Conservation (phyloP, 1,284 basidiomycete genomes). For the Paramarasmius palmivorus region DNA sequence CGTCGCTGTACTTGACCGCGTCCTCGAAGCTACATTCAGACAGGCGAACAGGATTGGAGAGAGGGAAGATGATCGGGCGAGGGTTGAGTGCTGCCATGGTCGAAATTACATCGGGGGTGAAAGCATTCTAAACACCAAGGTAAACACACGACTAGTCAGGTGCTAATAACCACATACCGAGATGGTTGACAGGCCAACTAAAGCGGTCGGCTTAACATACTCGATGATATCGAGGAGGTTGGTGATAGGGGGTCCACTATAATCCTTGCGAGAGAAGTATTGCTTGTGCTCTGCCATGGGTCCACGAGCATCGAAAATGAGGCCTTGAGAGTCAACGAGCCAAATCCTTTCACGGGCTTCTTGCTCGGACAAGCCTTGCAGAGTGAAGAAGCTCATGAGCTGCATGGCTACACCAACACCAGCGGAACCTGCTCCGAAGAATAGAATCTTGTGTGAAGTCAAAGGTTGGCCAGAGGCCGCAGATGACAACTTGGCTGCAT, state of each 20-base stretch:
- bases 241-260: slow-evolving; percentile 73
- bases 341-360: slow-evolving; percentile 82
- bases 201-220: slow-evolving; percentile 87
- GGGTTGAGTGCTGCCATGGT: slow-evolving; percentile 86
- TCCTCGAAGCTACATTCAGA: slow-evolving; percentile 88
- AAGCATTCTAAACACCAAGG: slow-evolving; percentile 57
- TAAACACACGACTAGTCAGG: slow-evolving; percentile 12
- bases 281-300: slow-evolving; percentile 84
- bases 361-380: slow-evolving; percentile 73
- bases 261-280: slow-evolving; percentile 82
- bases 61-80: slow-evolving; percentile 92
- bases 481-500: slow-evolving; percentile 80
- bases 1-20: slow-evolving; percentile 76
- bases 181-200: slow-evolving; percentile 90
- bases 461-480: slow-evolving; percentile 71
- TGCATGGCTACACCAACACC: slow-evolving; percentile 91
- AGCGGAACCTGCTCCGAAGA: slow-evolving; percentile 88
- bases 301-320: slow-evolving; percentile 74
- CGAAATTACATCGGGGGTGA: slow-evolving; percentile 74
- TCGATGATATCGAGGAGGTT: slow-evolving; percentile 81
- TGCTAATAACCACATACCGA: slow-evolving; percentile 37
- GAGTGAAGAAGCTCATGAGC: slow-evolving; percentile 86
- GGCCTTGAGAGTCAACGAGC: slow-evolving; percentile 85
- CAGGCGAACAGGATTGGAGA: slow-evolving; percentile 90
- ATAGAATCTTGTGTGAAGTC: slow-evolving; percentile 83